Evolutionary conservation across 2,329 filamentous ascomycete species (phyloP).

Genomic region (Huntiella moniliformis): DNA sequence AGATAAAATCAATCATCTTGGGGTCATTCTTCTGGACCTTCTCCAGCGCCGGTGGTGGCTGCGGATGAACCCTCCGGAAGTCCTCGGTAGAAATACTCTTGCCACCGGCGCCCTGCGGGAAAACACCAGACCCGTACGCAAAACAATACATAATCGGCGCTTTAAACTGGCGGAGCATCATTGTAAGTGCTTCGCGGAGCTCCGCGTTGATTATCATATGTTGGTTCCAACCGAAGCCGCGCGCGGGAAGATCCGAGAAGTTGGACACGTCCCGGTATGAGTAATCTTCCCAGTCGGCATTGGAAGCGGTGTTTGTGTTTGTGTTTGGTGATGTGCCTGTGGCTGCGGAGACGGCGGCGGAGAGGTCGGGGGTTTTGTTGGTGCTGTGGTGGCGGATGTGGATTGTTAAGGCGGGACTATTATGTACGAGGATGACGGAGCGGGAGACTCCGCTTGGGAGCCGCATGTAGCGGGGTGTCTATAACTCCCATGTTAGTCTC

Average conservation of each 20-base stretch:
- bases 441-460: background rate
- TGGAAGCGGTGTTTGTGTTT: background rate
- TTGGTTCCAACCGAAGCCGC: conserved; percentile 79
- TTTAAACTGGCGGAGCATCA: conserved; percentile 77
- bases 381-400: conserved; percentile 2
- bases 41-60: conserved; percentile 60
- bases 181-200: conserved; percentile 75
- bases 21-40: conserved; percentile 73
- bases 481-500: background rate
- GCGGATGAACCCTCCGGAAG: conserved; percentile 53
- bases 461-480: conserved; percentile 5
- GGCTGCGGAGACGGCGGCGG: background rate
- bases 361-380: background rate
- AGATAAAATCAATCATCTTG: conserved; percentile 98
- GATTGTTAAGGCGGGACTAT: background rate
- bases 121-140: conserved; percentile 92
- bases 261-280: conserved; percentile 24
- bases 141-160: conserved; percentile 93
- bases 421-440: background rate
- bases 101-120: conserved; percentile 50
- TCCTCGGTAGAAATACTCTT: conserved; percentile 35
- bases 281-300: conserved; percentile 27
- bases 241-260: conserved; percentile 27
- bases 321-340: background rate
- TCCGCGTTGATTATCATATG: conserved; percentile 92